Evolutionary conservation across 1,284 basidiomycete species (phyloP).

Genomic region (Rhizoctonia solani): DNA sequence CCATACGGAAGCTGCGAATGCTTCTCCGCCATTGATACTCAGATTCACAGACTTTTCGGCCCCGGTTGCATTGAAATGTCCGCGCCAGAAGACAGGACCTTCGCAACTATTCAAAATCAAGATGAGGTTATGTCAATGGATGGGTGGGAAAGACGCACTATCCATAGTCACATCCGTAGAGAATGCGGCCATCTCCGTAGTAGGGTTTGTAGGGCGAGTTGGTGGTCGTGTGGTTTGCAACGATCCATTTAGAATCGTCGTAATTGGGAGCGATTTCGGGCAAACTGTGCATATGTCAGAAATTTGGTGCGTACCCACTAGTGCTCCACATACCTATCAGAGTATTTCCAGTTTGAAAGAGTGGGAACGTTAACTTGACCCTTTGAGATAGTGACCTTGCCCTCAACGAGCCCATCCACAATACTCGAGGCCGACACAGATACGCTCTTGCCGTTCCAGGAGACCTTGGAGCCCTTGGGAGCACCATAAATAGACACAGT

Average conservation of each 20-base stretch:
- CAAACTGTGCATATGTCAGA: conserved; percentile 47
- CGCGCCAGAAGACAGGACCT: conserved; percentile 77
- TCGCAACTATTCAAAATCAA: conserved; percentile 59
- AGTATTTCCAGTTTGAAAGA: conserved; percentile 67
- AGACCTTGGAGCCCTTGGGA: conserved; percentile 55
- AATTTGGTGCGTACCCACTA: neutral
- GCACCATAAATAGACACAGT: conserved; percentile 57
- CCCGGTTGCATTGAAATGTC: conserved; percentile 69
- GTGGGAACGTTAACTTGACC: conserved; percentile 22
- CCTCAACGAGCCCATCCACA: conserved; percentile 21
- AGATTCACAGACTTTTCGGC: conserved; percentile 65
- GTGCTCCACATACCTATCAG: conserved; percentile 47
- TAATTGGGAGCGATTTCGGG: conserved; percentile 64
- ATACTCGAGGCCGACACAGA: conserved; percentile 9
- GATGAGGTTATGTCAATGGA: too few relatives aligned
- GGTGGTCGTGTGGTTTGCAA: conserved; percentile 69
- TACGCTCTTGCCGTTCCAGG: conserved; percentile 64
- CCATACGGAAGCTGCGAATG: conserved; percentile 79
- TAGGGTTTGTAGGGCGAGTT: conserved; percentile 67
- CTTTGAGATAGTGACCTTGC: conserved; percentile 4
- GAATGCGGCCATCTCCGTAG: conserved; percentile 68
- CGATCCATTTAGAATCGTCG: conserved; percentile 63
- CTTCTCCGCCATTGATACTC: conserved; percentile 77
- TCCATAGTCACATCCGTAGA: conserved; percentile 81
- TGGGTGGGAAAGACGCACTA: conserved; percentile 57